These are phyloP conservation scores for Colletotrichum musicola DNA, from an alignment of 2,329 filamentous ascomycete species.

Conservation along the genomic window DNA sequence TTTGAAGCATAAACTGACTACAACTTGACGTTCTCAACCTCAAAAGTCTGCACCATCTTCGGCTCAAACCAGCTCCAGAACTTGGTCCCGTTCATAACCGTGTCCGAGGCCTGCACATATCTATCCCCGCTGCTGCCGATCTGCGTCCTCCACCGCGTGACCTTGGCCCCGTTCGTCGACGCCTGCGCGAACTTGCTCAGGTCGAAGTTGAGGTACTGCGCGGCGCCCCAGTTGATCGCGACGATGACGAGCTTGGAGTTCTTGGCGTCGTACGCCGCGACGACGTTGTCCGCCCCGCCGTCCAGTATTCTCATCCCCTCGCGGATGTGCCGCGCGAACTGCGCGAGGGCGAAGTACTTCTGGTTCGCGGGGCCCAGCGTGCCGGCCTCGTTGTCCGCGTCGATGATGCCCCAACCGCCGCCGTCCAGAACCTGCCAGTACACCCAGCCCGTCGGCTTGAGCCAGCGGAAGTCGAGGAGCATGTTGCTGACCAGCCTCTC, in stretches of 20 bases:
- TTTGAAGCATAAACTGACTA: too few relatives aligned
- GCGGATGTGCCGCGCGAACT: conserved; percentile 56
- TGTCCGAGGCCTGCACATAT: conserved; percentile 50
- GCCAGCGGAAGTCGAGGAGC: conserved; percentile 55
- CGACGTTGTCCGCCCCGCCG: conserved; percentile 49
- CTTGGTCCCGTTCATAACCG: conserved; percentile 48
- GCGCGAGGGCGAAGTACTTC: conserved; percentile 58
- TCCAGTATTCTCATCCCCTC: conserved; percentile 55
- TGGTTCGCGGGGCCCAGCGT: conserved; percentile 47
- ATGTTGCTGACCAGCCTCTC: conserved; percentile 50
- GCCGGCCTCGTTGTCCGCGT: conserved; percentile 52
- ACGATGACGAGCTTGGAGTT: conserved; percentile 53
- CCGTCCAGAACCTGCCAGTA: conserved; percentile 59
- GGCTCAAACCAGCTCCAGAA: conserved; percentile 53
- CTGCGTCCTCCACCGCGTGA: conserved; percentile 53
- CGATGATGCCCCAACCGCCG: conserved; percentile 56
- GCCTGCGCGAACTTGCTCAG: conserved; percentile 49
- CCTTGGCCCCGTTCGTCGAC: conserved; percentile 47
- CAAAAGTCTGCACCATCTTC: conserved; percentile 54
- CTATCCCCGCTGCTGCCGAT: conserved; percentile 51
- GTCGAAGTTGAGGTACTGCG: conserved; percentile 55
- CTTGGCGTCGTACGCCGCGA: conserved; percentile 54
- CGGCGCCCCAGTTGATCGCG: conserved; percentile 53
- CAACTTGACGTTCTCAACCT: conserved; percentile 47
- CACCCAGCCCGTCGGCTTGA: conserved; percentile 57